These are phyloP conservation scores for Metrosideros polymorpha DNA, from an alignment of 441 rosid genomes.

Conservation along the genomic window DNA sequence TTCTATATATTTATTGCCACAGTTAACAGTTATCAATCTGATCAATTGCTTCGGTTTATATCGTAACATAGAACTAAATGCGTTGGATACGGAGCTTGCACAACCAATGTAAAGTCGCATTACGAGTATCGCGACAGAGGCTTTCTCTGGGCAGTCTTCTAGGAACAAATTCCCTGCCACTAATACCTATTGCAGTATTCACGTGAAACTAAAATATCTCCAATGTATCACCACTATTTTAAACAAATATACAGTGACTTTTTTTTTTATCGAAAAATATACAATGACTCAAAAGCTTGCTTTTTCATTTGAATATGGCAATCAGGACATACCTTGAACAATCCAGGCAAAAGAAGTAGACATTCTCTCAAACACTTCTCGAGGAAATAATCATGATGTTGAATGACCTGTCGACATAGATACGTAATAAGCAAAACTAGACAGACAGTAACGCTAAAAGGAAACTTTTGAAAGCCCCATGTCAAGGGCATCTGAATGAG, in stretches of 20 bases:
- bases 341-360: constrained; percentile 87
- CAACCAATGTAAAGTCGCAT: background rate
- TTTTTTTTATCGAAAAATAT: too few species aligned
- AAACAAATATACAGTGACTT: background rate
- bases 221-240: background rate
- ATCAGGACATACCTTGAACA: constrained; percentile 63
- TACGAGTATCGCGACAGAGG: background rate
- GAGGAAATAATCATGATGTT: constrained; percentile 85
- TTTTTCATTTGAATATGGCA: background rate
- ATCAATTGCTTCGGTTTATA: background rate
- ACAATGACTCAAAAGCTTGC: background rate
- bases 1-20: background rate
- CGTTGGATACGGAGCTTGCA: background rate
- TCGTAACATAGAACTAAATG: background rate
- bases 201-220: background rate
- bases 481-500: background rate
- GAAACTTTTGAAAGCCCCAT: background rate
- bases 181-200: background rate
- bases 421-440: background rate
- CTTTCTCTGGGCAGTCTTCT: background rate
- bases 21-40: background rate
- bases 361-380: constrained; percentile 93
- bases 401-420: constrained; percentile 59
- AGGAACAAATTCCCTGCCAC: background rate
- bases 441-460: background rate